phyloP scores from a whole-genome alignment of 2,329 filamentous ascomycete species.

The Pyricularia pennisetigena region DNA sequence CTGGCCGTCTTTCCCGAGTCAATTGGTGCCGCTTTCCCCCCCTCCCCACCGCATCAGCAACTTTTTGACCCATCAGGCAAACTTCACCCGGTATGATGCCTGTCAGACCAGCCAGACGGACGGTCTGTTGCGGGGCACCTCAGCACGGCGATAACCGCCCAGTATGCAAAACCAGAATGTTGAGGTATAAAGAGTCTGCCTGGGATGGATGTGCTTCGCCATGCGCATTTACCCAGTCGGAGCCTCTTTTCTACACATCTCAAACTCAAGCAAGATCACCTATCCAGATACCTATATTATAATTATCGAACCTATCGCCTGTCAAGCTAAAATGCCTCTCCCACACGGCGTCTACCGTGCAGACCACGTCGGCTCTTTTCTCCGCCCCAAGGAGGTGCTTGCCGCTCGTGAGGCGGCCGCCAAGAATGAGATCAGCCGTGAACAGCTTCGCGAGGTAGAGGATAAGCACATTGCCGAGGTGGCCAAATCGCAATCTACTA shows the following conservation, averaged over 20 bases:
- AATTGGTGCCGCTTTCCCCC: background rate
- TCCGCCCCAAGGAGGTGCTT: constrained; percentile 57
- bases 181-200: background rate
- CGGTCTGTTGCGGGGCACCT: background rate
- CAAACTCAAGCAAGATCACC: background rate
- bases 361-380: constrained; percentile 65
- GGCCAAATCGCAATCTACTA: constrained; percentile 47
- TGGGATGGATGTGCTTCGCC: background rate
- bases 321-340: constrained; percentile 5
- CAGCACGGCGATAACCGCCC: background rate
- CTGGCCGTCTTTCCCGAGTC: constrained; percentile 6
- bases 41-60: background rate
- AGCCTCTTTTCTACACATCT: too few relatives aligned
- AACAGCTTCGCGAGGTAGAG: constrained; percentile 39
- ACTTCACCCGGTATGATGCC: background rate
- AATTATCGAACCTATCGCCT: background rate
- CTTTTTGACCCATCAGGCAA: background rate
- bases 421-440: constrained; percentile 26
- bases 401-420: constrained; percentile 30
- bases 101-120: too few relatives aligned
- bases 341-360: constrained; percentile 35
- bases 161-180: background rate
- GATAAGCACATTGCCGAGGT: constrained; percentile 49
- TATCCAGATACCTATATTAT: background rate
- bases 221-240: too few relatives aligned